A percentile compares a stretch with the other conserved stretches of the same genome.
Conservation (phyloP, 2,329 filamentous ascomycete genomes). For the Phialophora chinensis region DNA sequence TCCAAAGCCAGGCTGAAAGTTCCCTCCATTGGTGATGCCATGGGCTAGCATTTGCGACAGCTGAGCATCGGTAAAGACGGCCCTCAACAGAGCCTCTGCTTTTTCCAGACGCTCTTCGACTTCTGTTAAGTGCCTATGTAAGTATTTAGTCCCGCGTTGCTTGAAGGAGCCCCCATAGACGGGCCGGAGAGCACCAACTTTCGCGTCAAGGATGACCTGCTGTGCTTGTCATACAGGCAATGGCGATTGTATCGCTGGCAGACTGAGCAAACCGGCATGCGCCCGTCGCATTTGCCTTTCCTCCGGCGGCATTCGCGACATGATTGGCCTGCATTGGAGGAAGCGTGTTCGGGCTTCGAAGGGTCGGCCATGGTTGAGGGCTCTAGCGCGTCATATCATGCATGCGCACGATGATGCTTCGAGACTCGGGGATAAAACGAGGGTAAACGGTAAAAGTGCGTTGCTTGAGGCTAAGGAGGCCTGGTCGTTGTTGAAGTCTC, state of each 20-base stretch:
- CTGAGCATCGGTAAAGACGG: slow-evolving; percentile 32
- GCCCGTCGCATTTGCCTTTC: slow-evolving; percentile 34
- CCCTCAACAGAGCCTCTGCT: slow-evolving; percentile 31
- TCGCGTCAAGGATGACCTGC: slow-evolving; percentile 34
- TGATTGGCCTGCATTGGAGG: slow-evolving; percentile 29
- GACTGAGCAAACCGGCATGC: slow-evolving; percentile 35
- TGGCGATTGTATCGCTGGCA: slow-evolving; percentile 37
- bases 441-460: background rate
- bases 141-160: slow-evolving; percentile 8
- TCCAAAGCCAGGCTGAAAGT: slow-evolving; percentile 1
- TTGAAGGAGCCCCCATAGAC: background rate
- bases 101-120: slow-evolving; percentile 35
- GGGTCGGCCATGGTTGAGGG: slow-evolving; percentile 27
- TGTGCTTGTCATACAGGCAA: slow-evolving; percentile 38
- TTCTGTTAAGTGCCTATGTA: slow-evolving; percentile 34
- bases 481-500: background rate
- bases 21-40: slow-evolving; percentile 19
- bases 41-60: slow-evolving; percentile 33
- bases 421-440: background rate
- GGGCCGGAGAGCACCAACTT: slow-evolving; percentile 22
- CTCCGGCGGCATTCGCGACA: slow-evolving; percentile 34
- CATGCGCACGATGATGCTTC: background rate
- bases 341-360: slow-evolving; percentile 18
- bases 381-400: slow-evolving; percentile 1
- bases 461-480: background rate